Percentiles rank a stretch among this genome's conserved stretches.
Evolutionary conservation across 352 stramenopile species (phyloP).

Genomic region (Pythium utonaiense): DNA sequence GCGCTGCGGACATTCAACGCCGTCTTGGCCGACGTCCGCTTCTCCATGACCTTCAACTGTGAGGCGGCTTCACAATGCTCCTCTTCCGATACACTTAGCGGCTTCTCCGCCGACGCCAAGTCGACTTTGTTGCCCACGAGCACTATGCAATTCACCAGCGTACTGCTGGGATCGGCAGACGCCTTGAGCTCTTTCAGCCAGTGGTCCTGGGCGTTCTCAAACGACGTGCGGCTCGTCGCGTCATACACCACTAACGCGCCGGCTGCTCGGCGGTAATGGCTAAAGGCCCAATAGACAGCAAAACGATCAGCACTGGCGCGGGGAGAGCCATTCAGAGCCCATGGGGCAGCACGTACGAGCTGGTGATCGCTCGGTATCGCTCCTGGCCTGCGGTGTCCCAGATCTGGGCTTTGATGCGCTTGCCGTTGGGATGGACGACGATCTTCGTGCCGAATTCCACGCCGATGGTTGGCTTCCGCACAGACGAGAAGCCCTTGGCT

Average conservation of each 20-base stretch:
- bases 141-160: constrained; percentile 62
- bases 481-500: constrained; percentile 42
- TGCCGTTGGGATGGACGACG: constrained; percentile 66
- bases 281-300: too few relatives aligned
- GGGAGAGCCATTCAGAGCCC: too few relatives aligned
- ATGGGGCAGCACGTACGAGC: constrained; percentile 39
- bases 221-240: constrained; percentile 54
- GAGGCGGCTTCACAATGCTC: constrained; percentile 40
- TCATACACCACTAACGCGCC: constrained; percentile 79
- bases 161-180: constrained; percentile 55
- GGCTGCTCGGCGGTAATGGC: constrained; percentile 69
- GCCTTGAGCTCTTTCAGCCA: constrained; percentile 78
- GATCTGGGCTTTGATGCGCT: constrained; percentile 81
- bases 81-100: constrained; percentile 29
- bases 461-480: constrained; percentile 74
- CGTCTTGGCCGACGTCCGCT: constrained; percentile 69
- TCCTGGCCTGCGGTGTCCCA: constrained; percentile 82
- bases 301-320: too few relatives aligned
- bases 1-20: constrained; percentile 56
- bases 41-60: constrained; percentile 41
- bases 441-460: constrained; percentile 84
- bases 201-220: constrained; percentile 65
- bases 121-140: constrained; percentile 83
- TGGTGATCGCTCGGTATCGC: constrained; percentile 80
- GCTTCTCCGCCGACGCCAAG: constrained; percentile 24